Percentiles rank a stretch among this genome's conserved stretches.
Conservation (phyloP, 805 yeast species). For the Ogataea populi-albae region DNA sequence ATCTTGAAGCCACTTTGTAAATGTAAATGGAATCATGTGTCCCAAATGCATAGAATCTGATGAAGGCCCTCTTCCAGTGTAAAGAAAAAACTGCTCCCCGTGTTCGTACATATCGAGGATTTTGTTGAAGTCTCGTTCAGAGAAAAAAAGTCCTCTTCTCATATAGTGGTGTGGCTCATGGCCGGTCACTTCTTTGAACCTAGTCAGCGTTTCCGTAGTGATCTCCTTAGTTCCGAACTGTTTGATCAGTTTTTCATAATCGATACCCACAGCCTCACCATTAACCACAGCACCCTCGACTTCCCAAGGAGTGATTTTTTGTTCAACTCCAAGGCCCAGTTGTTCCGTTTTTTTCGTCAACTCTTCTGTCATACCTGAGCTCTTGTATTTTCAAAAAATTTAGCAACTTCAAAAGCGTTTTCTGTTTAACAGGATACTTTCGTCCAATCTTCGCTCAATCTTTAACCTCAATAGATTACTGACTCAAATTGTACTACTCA, state of each 20-base stretch:
- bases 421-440: too few relatives aligned
- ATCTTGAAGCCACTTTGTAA: constrained; percentile 97
- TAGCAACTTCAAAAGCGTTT: too few relatives aligned
- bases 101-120: constrained; percentile 89
- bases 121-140: constrained; percentile 77
- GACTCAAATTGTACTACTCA: too few relatives aligned
- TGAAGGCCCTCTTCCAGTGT: constrained; percentile 97
- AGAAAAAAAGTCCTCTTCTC: constrained; percentile 87
- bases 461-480: too few relatives aligned
- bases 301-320: constrained; percentile 93
- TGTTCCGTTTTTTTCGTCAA: constrained; percentile 22
- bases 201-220: constrained; percentile 61
- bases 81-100: constrained; percentile 91
- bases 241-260: constrained; percentile 81
- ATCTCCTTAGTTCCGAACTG: constrained; percentile 85
- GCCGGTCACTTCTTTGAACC: constrained; percentile 84
- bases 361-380: too few relatives aligned
- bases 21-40: constrained; percentile 91
- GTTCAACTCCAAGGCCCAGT: constrained; percentile 37
- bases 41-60: constrained; percentile 94
- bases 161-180: constrained; percentile 86
- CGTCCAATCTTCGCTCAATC: too few relatives aligned
- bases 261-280: constrained; percentile 87
- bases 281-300: constrained; percentile 98
- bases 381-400: too few relatives aligned